Conservation (phyloP, 768 basidiomycete genomes). For the Exidia glandulosa region DNA sequence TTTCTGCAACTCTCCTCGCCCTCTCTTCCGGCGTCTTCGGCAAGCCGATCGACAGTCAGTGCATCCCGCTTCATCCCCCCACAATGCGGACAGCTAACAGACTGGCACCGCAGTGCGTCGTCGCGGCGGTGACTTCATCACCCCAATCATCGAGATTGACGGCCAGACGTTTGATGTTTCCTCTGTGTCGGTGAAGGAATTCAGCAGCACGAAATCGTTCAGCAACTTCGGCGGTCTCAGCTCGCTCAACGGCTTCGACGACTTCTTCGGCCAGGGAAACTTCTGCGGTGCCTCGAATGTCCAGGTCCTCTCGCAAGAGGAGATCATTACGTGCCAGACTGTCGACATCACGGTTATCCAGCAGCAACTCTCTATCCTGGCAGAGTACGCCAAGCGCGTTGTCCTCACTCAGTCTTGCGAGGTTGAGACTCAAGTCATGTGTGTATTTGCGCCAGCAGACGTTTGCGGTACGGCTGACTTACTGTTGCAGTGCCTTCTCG, state of each 20-base stretch:
- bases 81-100: not conserved
- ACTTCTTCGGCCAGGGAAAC: constrained; percentile 4
- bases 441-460: not conserved
- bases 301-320: constrained; percentile 1
- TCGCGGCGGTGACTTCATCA: not conserved
- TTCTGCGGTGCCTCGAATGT: constrained; percentile 1
- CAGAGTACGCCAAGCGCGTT: constrained; percentile 5
- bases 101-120: not conserved
- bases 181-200: not conserved
- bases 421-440: constrained; percentile 4
- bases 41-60: not conserved
- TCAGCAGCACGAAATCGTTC: constrained; percentile 1
- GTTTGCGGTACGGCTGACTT: not conserved
- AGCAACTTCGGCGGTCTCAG: not conserved
- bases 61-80: not conserved
- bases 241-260: constrained; percentile 5
- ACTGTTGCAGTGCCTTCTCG: not conserved
- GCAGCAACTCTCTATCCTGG: constrained; percentile 4
- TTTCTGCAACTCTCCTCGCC: not conserved
- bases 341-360: constrained; percentile 1
- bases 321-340: constrained; percentile 4
- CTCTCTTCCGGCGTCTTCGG: not conserved
- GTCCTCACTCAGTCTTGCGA: constrained; percentile 5
- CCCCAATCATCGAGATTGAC: not conserved
- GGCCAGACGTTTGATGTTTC: not conserved